These are phyloP conservation scores for Chrysoporthe austroafricana DNA, from an alignment of 2,329 filamentous ascomycete genomes.

Conservation along the genomic window DNA sequence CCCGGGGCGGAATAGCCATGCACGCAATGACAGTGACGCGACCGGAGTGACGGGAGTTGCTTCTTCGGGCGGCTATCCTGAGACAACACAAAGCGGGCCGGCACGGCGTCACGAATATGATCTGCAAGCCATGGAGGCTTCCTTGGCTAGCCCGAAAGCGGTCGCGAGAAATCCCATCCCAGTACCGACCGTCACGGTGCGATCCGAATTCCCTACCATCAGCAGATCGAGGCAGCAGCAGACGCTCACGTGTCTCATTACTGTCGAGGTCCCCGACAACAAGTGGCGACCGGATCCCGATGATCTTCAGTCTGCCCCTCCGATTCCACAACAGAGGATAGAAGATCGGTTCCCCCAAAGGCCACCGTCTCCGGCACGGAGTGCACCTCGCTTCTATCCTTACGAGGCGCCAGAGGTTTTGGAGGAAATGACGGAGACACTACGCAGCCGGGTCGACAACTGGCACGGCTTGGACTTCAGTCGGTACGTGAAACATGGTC, in stretches of 20 bases:
- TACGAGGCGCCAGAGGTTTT: conserved; percentile 78
- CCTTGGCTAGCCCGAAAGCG: conserved; percentile 72
- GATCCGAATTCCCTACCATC: conserved; percentile 95
- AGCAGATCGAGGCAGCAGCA: conserved; percentile 92
- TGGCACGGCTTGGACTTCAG: conserved; percentile 97
- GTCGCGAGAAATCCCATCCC: conserved; percentile 86
- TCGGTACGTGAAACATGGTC: conserved; percentile 52
- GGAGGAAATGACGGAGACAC: conserved; percentile 82
- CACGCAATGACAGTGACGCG: conserved; percentile 77
- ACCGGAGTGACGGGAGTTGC: conserved; percentile 72
- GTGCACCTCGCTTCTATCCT: conserved; percentile 63
- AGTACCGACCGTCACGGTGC: conserved; percentile 86
- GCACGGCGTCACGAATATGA: conserved; percentile 86
- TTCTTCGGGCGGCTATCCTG: conserved; percentile 80
- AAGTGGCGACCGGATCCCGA: conserved; percentile 89
- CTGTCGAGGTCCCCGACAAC: conserved; percentile 88
- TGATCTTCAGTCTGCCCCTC: conserved; percentile 65
- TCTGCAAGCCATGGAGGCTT: conserved; percentile 92
- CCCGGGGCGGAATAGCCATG: conserved; percentile 56
- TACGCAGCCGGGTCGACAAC: conserved; percentile 90
- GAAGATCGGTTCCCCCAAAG: conserved; percentile 57
- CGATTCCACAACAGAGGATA: conserved; percentile 48
- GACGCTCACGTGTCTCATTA: conserved; percentile 89
- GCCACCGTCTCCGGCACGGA: conserved; percentile 61
- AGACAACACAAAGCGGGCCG: conserved; percentile 71